Evolutionary conservation across 257 asterid species (phyloP).

Genomic region (Solanum peruvianum): DNA sequence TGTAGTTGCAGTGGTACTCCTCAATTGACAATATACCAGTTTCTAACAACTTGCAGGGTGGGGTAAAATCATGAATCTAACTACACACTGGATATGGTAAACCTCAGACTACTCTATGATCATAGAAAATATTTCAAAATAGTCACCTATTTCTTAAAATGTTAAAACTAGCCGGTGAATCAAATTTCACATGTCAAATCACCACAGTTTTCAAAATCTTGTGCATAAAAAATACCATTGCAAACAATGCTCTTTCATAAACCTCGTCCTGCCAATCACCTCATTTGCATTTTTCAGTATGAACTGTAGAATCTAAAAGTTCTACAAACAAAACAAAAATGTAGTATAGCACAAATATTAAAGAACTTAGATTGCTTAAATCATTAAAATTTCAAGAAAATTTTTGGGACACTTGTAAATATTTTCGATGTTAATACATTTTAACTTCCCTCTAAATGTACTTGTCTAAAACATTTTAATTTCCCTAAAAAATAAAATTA

Average conservation of each 20-base stretch:
- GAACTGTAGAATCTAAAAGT: conserved; percentile 59
- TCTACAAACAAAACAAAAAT: conserved; percentile 14
- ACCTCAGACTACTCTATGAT: not conserved
- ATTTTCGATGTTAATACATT: not conserved
- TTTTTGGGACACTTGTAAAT: not conserved
- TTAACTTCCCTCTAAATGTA: not conserved
- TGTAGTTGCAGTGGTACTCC: not conserved
- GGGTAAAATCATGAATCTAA: not conserved
- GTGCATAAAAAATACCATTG: not conserved
- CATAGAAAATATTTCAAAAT: not conserved
- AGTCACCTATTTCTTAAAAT: not conserved
- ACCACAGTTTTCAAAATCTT: not conserved
- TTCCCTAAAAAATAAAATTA: not conserved
- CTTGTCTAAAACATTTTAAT: not conserved
- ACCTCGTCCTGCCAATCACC: conserved; percentile 91
- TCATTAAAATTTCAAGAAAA: not conserved
- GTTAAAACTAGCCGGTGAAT: not conserved
- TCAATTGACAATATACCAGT: not conserved
- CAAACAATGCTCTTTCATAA: conserved; percentile 42
- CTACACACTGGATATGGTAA: not conserved
- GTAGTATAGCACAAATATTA: not conserved
- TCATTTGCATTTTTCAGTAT: conserved; percentile 46
- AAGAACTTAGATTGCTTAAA: not conserved
- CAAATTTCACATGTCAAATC: not conserved
- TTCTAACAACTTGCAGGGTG: not conserved